Base-by-base conservation (phyloP, 1,139 yeast genomes). In the Debaryomycetaceae sp. region DNA sequence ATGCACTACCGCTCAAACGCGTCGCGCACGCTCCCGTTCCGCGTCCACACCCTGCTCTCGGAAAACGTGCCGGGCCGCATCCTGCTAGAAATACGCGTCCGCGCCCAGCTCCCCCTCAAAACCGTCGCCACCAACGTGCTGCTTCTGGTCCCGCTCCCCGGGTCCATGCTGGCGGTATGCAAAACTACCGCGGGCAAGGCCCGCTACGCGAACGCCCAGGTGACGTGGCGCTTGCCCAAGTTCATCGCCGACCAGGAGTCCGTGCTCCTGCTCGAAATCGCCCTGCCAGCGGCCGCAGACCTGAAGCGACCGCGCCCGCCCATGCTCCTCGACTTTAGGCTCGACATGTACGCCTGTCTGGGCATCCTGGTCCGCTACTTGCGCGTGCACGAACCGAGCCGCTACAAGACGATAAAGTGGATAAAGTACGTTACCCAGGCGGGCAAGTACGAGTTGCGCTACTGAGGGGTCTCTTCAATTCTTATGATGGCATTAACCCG, bases 331-430 rank as follows among this genome's bases (percentile, higher is more conserved):
- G 69, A 69, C 33, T 87, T 87, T 50, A 62, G 65, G 22, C 56
- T 87, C 30, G 70, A 79, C 37, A 81, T 80, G 86, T 80, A 75
- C 45, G 77, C 90, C 16, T 64, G 81, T 40, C 77, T 92, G 10
- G 94, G 95, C 0, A 58, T 82, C 29, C 69, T 73, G 18, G 90
- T 87, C 27, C 68, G 81, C 38, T 81, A 71, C 47, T 62, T 87
- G 42, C 74, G 73, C 47, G 78, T 87, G 2, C 62, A 61, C 22
- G 95, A 83, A 45, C 70, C 64, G 43, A 42, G 69, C 7, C 74
- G 73, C 36, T 80, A 82, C 53, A 60, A 70, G 27, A 77, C 94
- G 2, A 75, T 83, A 14, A 87, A 87, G 48, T 86, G 94, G 93
- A 92, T 86, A 26, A 72, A 82, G 43, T 87, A 87, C 49, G 51